Conservation (phyloP, 2,329 filamentous ascomycete genomes). For the Neophaeococcomyces mojaviensis region DNA sequence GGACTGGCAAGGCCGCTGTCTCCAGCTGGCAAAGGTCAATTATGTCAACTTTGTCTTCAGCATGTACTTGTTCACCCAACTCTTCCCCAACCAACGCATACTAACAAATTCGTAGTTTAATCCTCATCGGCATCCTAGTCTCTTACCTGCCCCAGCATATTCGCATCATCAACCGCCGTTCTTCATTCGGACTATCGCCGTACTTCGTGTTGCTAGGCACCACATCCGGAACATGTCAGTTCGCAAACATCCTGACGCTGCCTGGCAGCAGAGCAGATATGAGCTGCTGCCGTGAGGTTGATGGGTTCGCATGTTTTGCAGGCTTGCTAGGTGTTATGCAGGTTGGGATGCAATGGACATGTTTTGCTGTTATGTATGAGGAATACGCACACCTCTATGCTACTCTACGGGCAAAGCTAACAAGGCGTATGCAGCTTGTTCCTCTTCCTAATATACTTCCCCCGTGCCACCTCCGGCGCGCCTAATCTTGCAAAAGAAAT, state of each 20-base stretch:
- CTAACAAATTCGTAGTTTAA: conserved; percentile 43
- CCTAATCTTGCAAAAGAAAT: conserved; percentile 31
- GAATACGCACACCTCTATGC: neutral
- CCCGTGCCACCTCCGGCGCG: conserved; percentile 49
- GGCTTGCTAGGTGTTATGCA: conserved; percentile 84
- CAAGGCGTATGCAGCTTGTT: conserved; percentile 55
- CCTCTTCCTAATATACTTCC: conserved; percentile 92
- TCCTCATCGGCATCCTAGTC: conserved; percentile 78
- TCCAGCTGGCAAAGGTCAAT: conserved; percentile 17
- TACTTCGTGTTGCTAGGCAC: conserved; percentile 93
- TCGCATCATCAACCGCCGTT: conserved; percentile 77
- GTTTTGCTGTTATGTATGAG: conserved; percentile 81
- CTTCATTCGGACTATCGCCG: conserved; percentile 89
- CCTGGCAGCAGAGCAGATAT: conserved; percentile 78
- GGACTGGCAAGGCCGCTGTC: conserved; percentile 10
- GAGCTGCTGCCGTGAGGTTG: conserved; percentile 75
- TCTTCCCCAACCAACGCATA: neutral
- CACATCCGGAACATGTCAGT: conserved; percentile 77
- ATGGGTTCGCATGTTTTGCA: conserved; percentile 72
- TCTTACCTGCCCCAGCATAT: conserved; percentile 94
- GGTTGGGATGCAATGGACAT: conserved; percentile 84
- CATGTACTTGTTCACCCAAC: conserved; percentile 11
- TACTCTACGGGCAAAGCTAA: neutral
- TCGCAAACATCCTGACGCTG: conserved; percentile 85
- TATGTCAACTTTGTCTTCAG: conserved; percentile 23